These are phyloP conservation scores for Cystofilobasidium capitatum DNA, from an alignment of 768 basidiomycete species.

Conservation along the genomic window DNA sequence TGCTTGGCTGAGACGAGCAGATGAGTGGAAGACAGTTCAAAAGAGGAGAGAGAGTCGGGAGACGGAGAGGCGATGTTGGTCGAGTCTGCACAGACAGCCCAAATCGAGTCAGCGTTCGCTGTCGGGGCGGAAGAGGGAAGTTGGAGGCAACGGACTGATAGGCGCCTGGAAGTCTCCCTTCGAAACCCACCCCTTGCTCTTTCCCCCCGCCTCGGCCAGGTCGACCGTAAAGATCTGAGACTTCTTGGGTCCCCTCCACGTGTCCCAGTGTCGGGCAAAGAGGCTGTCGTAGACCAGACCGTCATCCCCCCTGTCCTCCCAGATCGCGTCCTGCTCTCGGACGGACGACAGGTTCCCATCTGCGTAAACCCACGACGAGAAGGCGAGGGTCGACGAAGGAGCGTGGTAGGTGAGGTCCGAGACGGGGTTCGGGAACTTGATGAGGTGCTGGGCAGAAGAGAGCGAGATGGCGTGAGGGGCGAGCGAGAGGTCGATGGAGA, in stretches of 20 bases:
- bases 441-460: conserved; percentile 23
- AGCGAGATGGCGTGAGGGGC: neutral
- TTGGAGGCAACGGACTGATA: conserved; percentile 47
- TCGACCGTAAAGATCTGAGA: conserved; percentile 62
- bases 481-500: conserved; percentile 28
- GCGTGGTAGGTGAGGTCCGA: conserved; percentile 44
- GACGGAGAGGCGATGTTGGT: conserved; percentile 71
- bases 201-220: conserved; percentile 44
- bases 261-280: conserved; percentile 68
- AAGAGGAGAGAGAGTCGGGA: conserved; percentile 64
- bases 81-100: conserved; percentile 41
- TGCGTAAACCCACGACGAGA: conserved; percentile 71
- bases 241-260: conserved; percentile 63
- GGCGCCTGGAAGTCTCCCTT: conserved; percentile 47
- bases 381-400: conserved; percentile 41
- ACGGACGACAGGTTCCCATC: conserved; percentile 56
- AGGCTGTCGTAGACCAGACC: conserved; percentile 61
- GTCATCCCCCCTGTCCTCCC: conserved; percentile 55
- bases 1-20: conserved; percentile 83
- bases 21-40: conserved; percentile 57
- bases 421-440: conserved; percentile 31
- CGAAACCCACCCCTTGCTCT: neutral
- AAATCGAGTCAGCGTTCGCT: conserved; percentile 4
- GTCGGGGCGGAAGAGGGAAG: conserved; percentile 14
- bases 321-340: conserved; percentile 58